Evolutionary conservation across 2,329 filamentous ascomycete genomes (phyloP).

Genomic region (Pezicula rhizophila): DNA sequence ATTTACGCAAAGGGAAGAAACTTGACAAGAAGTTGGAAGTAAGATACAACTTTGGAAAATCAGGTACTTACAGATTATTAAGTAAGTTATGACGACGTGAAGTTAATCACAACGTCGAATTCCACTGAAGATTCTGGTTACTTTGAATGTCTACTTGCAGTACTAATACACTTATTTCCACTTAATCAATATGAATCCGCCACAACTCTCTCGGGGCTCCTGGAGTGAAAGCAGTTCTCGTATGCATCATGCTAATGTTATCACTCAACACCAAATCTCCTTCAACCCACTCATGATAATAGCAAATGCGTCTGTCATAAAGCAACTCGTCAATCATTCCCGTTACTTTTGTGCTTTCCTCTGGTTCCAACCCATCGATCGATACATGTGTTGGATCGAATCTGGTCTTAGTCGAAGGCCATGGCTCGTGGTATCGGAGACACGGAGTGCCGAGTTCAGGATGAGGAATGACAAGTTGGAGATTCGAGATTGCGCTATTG

Average conservation of each 20-base stretch:
- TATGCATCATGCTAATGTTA: constrained; percentile 45
- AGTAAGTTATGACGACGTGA: too few relatives aligned
- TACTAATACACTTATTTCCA: constrained; percentile 3
- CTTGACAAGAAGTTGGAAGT: too few relatives aligned
- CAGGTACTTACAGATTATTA: too few relatives aligned
- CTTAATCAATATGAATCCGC: constrained; percentile 44
- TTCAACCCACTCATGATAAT: constrained; percentile 47
- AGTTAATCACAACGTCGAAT: too few relatives aligned
- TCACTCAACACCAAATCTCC: constrained; percentile 49
- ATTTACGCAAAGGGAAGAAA: too few relatives aligned
- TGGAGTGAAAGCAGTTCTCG: constrained; percentile 38
- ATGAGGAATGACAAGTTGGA: constrained; percentile 40
- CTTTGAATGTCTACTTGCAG: too few relatives aligned
- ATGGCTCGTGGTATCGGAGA: constrained; percentile 49
- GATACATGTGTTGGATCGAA: constrained; percentile 40
- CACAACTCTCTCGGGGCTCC: constrained; percentile 41
- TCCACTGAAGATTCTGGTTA: too few relatives aligned
- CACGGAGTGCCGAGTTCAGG: constrained; percentile 40
- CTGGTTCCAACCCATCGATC: constrained; percentile 30
- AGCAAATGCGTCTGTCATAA: constrained; percentile 43
- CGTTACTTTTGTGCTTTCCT: constrained; percentile 9
- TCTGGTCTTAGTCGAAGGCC: constrained; percentile 44
- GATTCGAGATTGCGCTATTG: constrained; percentile 33
- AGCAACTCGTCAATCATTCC: constrained; percentile 23
- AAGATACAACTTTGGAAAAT: too few relatives aligned